Percentiles rank a stretch among this genome's conserved stretches.
Evolutionary conservation across 495 filamentous ascomycete species (phyloP).

Genomic region (Daldinia vernicosa): DNA sequence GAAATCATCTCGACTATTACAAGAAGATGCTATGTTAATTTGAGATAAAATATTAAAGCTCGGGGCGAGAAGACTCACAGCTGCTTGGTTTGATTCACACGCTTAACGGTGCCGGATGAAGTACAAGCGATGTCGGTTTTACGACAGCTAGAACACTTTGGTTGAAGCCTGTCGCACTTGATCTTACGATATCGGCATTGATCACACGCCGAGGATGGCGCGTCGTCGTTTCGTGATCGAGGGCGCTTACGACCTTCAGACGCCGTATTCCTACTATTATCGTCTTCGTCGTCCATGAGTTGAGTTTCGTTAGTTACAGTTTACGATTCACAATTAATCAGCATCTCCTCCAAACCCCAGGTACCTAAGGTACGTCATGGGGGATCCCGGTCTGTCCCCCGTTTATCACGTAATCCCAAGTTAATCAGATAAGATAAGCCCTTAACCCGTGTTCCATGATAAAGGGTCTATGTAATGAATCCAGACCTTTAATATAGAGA

Average conservation of each 20-base stretch:
- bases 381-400: not conserved
- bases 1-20: constrained; percentile 31
- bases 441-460: not conserved
- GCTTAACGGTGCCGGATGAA: constrained; percentile 16
- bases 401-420: not conserved
- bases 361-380: no score
- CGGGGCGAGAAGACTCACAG: constrained; percentile 13
- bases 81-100: constrained; percentile 33
- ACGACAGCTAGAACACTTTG: constrained; percentile 49
- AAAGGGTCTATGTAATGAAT: not conserved
- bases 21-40: not conserved
- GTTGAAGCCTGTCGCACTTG: constrained; percentile 48
- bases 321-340: not conserved
- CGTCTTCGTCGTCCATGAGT: constrained; percentile 1
- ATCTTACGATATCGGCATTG: constrained; percentile 52
- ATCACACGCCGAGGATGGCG: constrained; percentile 39
- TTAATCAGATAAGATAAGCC: not conserved
- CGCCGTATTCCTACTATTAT: not conserved
- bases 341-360: not conserved
- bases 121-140: constrained; percentile 38
- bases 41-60: not conserved
- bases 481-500: not conserved
- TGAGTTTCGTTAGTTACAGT: not conserved
- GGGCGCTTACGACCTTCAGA: constrained; percentile 13
- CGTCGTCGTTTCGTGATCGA: not conserved